Conservation (phyloP, 768 basidiomycete species). For the Agrocybe praecox region DNA sequence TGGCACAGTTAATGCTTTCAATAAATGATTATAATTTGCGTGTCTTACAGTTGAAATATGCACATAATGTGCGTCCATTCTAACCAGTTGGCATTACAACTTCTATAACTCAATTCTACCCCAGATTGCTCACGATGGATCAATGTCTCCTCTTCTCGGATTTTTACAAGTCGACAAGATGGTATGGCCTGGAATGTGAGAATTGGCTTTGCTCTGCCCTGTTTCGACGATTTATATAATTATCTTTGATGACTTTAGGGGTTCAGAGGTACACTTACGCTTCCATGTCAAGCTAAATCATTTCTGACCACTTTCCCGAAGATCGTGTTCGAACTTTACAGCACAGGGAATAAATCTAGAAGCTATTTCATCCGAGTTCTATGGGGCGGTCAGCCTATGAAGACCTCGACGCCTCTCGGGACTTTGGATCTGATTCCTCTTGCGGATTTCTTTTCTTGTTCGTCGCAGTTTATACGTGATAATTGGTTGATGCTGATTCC, state of each 20-base stretch:
- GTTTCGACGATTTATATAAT: too few relatives aligned
- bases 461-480: conserved; percentile 15
- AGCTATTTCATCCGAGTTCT: conserved; percentile 46
- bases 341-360: conserved; percentile 14
- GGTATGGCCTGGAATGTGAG: conserved; percentile 59
- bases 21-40: background rate
- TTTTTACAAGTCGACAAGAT: conserved; percentile 50
- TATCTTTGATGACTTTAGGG: too few relatives aligned
- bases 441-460: conserved; percentile 43
- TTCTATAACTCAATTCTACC: background rate
- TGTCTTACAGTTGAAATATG: conserved; percentile 34
- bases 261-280: conserved; percentile 40
- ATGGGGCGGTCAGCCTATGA: conserved; percentile 53
- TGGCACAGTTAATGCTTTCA: background rate
- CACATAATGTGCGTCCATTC: conserved; percentile 39
- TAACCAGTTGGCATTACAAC: background rate
- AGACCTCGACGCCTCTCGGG: conserved; percentile 50
- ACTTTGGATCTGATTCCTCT: conserved; percentile 47
- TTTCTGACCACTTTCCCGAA: conserved; percentile 4
- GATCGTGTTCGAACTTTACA: conserved; percentile 51
- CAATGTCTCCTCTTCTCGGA: conserved; percentile 49
- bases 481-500: background rate
- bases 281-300: background rate
- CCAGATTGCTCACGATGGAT: conserved; percentile 52
- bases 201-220: too few relatives aligned